phyloP scores from a whole-genome alignment of 148 eudicot species.

The Fagopyrum esculentum region DNA sequence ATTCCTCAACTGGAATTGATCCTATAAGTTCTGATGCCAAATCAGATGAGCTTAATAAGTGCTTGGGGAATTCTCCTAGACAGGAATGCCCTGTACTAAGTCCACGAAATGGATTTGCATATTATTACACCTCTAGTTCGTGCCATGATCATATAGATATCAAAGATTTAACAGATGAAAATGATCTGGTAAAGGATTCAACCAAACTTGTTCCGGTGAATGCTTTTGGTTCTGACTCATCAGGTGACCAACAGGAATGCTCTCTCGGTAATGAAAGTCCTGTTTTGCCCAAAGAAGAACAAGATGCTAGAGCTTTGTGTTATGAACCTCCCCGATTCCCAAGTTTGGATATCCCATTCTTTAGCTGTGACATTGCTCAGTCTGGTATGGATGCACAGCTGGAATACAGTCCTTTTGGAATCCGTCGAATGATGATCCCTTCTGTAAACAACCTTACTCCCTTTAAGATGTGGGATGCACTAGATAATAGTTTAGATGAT shows the following conservation, averaged over 20 bases:
- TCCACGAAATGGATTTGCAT: constrained; percentile 27
- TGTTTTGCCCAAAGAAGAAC: constrained; percentile 20
- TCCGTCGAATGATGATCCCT: constrained; percentile 72
- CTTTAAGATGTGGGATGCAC: constrained; percentile 81
- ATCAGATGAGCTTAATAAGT: constrained; percentile 23
- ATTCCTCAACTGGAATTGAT: constrained; percentile 24
- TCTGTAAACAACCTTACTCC: constrained; percentile 53
- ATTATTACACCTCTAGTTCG: constrained; percentile 22
- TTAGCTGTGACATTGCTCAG: constrained; percentile 87
- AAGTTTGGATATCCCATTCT: constrained; percentile 79
- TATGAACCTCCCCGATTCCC: constrained; percentile 94
- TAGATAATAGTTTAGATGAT: constrained; percentile 67
- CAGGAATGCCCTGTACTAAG: constrained; percentile 26
- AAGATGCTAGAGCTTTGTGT: constrained; percentile 56
- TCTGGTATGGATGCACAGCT: constrained; percentile 47
- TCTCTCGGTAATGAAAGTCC: constrained; percentile 26
- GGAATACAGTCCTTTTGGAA: constrained; percentile 93
- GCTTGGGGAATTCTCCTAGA: constrained; percentile 26
- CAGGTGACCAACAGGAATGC: constrained; percentile 24
- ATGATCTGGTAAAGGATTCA: constrained; percentile 24
- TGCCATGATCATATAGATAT: constrained; percentile 21
- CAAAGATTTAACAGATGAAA: constrained; percentile 26
- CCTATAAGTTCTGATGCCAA: constrained; percentile 16
- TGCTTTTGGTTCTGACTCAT: constrained; percentile 35
- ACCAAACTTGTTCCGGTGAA: constrained; percentile 45